A percentile compares a stretch with the other conserved stretches of the same genome.
Conservation (phyloP, 129 eudicot species). For the Tagetes patula region DNA sequence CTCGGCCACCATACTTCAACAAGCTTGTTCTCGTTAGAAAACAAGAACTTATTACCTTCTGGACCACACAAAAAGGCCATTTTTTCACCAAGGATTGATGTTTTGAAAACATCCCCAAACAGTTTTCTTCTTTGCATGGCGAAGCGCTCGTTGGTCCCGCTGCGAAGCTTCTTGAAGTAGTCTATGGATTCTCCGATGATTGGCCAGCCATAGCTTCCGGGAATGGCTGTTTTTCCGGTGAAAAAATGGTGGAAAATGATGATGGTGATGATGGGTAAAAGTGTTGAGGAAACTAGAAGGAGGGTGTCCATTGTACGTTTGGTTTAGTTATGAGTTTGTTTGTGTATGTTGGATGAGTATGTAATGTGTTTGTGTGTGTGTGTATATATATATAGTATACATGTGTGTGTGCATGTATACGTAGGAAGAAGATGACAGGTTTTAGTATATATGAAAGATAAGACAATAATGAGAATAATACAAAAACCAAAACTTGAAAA, state of each 20-base stretch:
- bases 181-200: slow-evolving; percentile 42
- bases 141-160: slow-evolving; percentile 40
- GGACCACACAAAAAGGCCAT: slow-evolving; percentile 48
- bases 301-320: slow-evolving; percentile 35
- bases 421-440: slow-evolving; percentile 25
- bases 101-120: slow-evolving; percentile 39
- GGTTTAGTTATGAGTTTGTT: background rate
- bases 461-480: slow-evolving; percentile 33
- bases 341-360: slow-evolving; percentile 11
- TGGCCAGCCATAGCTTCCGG: slow-evolving; percentile 37
- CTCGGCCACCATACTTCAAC: slow-evolving; percentile 57
- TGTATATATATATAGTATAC: background rate
- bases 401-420: slow-evolving; percentile 3
- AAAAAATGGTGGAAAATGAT: slow-evolving; percentile 27
- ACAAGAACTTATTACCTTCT: slow-evolving; percentile 49
- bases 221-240: slow-evolving; percentile 30
- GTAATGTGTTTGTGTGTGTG: background rate
- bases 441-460: slow-evolving; percentile 24
- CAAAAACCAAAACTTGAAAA: background rate
- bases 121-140: slow-evolving; percentile 35
- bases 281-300: slow-evolving; percentile 27
- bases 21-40: slow-evolving; percentile 44
- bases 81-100: slow-evolving; percentile 43
- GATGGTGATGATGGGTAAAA: slow-evolving; percentile 27
- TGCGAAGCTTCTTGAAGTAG: slow-evolving; percentile 41